A percentile compares a stretch with the other conserved stretches of the same genome.
Conservation (phyloP, 1,284 basidiomycete species). For the Austroboletus novae-zelandiae region DNA sequence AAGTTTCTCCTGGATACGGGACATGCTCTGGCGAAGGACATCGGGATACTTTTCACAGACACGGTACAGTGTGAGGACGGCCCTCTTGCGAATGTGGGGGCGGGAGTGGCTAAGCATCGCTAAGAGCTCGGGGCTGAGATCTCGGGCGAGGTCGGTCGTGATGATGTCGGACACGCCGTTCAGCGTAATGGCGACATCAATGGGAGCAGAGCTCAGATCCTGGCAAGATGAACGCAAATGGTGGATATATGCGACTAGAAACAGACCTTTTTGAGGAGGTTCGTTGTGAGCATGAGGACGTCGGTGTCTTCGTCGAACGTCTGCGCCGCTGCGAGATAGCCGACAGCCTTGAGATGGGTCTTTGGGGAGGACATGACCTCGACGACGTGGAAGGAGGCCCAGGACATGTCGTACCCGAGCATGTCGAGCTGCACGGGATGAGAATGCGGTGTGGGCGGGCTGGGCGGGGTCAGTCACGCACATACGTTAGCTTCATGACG, state of each 20-base stretch:
- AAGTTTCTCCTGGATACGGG: constrained; percentile 78
- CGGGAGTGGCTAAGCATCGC: constrained; percentile 90
- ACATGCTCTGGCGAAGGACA: constrained; percentile 62
- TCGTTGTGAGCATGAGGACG: constrained; percentile 96
- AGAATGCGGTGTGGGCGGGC: constrained; percentile 1
- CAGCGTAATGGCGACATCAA: constrained; percentile 80
- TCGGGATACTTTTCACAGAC: constrained; percentile 80
- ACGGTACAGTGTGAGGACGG: constrained; percentile 80
- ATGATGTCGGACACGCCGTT: constrained; percentile 89
- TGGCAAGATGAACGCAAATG: constrained; percentile 32
- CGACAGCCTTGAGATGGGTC: constrained; percentile 91
- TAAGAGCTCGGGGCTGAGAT: constrained; percentile 85
- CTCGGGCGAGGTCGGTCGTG: constrained; percentile 84
- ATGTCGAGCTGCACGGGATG: constrained; percentile 72
- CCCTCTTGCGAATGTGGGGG: constrained; percentile 85
- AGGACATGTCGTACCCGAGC: constrained; percentile 88
- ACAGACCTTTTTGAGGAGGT: constrained; percentile 93
- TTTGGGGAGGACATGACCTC: constrained; percentile 96
- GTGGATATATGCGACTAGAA: not conserved
- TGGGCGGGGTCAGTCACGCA: constrained; percentile 48
- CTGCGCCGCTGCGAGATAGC: constrained; percentile 92
- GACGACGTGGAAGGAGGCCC: constrained; percentile 92
- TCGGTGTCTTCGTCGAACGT: constrained; percentile 95
- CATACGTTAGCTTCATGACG: constrained; percentile 95
- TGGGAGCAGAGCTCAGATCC: constrained; percentile 79